Base-by-base conservation (phyloP, 83 land plant genomes). In the Larix sibirica region DNA sequence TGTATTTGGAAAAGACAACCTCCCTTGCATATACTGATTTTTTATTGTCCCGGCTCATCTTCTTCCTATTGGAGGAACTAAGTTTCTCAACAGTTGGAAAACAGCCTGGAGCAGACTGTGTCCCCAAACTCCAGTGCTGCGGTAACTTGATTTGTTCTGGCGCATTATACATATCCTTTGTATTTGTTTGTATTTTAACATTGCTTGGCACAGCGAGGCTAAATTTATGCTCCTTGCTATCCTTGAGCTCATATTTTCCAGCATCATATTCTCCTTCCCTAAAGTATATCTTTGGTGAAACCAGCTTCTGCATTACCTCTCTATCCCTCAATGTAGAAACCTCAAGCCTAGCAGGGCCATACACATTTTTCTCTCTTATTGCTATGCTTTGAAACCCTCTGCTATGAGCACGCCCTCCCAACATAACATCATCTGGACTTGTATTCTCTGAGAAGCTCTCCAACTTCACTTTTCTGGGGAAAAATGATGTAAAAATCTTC, bases 1-100 rank as follows among this genome's bases (percentile, higher is more conserved):
- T 47, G 59, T 23, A n/a, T 17, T 75, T 50, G 33, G 36, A 75
- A 75, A 17, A 23, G 24, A 4, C 18, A 75, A 10, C 54, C 79
- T 75, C 26, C 50, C 54, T 75, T 75, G 79, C 33, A 75, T 75
- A 47, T 13, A 54, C 18, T 75, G 61, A 40, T 23, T 73, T 44
- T 2, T 18, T 33, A 50, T 2, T 23, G 21, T 75, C 60, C 79
- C 24, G 17, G 79, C 56, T 23, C 23, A 21, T 21, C 17, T 75
- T 54, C 79, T 23, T 14, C 23, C 54, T 58, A 23, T 75, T 50
- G 6, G 59, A 47, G 50, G 79, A 3, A 26, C 23, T 24, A 54
- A 50, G 31, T 47, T 75, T 75, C 14, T 23, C 26, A 75, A 50
- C 79, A 75, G 60, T 59, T 10, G 13, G 33, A 47, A 75, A 75